Base-by-base conservation (phyloP, 495 filamentous ascomycete species). In the Oidiodendron maius region DNA sequence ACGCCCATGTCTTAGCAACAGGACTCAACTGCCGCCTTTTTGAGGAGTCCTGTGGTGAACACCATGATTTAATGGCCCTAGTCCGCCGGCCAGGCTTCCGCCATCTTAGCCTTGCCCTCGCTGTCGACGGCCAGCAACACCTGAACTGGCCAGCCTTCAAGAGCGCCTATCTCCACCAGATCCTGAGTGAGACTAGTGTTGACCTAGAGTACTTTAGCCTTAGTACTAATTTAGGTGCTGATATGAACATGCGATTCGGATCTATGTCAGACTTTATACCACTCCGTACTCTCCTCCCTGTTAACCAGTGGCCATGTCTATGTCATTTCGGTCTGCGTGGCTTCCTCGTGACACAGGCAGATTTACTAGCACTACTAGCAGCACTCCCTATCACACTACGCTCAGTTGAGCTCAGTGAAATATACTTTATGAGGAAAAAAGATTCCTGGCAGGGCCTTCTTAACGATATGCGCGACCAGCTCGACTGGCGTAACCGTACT, bases 11-110 rank as follows among this genome's bases (percentile, higher is more conserved):
- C 39, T 16, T 21, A 5, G 12, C 13, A 4, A 41, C 17, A 21
- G 39, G 39, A 8, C 39, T 21, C n/a, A 41, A 41, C 24, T 41
- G 39, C 18, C 39, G 24, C 21, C 17, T 41, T 4, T 41, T 41
- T n/a, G 39, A 41, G 13, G 17, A 16, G 5, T 21, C 39, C 13
- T 41, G 17, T 9, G 24, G 13, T 3, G 18, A 16, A 16, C 5
- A 9, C 21, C 8, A 41, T 9, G 21, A 41, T 21, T 22, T 41
- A 6, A 41, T 13, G n/a, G 39, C 13, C 6, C 15, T 41, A 9
- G 13, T 20, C 15, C 20, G 18, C 39, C 13, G 21, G 17, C 15
- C 20, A 41, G 39, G 17, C 4, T 41, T 41, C 39, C 3, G 18
- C 20, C 39, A n/a, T 41, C 4, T 41, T 18, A 21, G n/a, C 24